These are phyloP conservation scores for Pestalotiopsis sp. DNA, from an alignment of 2,329 filamentous ascomycete genomes.

Conservation along the genomic window DNA sequence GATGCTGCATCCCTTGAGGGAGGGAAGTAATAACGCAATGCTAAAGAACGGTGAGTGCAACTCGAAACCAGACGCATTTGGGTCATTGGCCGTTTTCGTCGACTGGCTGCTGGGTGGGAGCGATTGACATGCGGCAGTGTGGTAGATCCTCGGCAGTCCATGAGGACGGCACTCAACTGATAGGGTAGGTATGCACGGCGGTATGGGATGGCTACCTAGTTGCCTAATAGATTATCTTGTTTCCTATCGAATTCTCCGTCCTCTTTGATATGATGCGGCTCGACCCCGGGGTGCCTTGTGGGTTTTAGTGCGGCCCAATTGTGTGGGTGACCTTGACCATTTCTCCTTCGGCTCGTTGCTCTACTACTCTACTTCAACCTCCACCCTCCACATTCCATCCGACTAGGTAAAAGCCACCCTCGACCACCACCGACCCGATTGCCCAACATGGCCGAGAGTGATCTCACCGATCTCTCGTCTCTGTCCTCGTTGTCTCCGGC, in stretches of 20 bases:
- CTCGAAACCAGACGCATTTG: neutral
- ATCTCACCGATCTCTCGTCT: slow-evolving; percentile 65
- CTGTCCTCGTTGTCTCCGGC: slow-evolving; percentile 54
- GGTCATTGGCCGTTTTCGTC: neutral
- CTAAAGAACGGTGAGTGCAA: neutral
- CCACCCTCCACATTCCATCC: slow-evolving; percentile 28
- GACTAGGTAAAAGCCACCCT: slow-evolving; percentile 10
- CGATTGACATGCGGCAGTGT: neutral
- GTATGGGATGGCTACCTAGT: neutral
- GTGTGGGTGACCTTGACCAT: slow-evolving; percentile 23
- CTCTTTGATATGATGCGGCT: slow-evolving; percentile 31
- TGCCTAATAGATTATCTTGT: slow-evolving; percentile 24
- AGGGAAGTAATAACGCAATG: neutral
- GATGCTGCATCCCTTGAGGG: neutral
- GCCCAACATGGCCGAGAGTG: slow-evolving; percentile 59
- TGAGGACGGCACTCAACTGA: neutral
- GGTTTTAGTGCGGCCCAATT: slow-evolving; percentile 35
- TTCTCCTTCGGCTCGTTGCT: slow-evolving; percentile 20
- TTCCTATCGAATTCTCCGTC: slow-evolving; percentile 32
- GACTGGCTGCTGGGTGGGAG: neutral
- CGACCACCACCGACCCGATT: slow-evolving; percentile 10
- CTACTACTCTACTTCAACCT: slow-evolving; percentile 18
- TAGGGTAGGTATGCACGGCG: neutral
- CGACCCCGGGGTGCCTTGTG: slow-evolving; percentile 28
- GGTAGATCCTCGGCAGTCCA: neutral